These are phyloP conservation scores for Daedaleopsis sinensis DNA, from an alignment of 768 basidiomycete species.

Conservation along the genomic window DNA sequence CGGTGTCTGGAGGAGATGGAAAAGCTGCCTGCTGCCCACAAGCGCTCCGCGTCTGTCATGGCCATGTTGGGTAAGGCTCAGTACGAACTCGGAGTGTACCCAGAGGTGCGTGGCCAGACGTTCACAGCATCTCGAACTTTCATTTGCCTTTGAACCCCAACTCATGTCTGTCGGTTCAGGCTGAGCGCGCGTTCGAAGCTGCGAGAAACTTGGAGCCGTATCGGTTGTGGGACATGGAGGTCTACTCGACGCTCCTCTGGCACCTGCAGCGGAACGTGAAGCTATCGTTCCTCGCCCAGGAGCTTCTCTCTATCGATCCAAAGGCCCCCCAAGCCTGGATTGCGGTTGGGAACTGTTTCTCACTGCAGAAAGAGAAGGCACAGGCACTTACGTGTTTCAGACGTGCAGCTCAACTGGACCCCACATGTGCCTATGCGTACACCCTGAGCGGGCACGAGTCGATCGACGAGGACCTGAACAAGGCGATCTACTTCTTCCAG, in stretches of 20 bases:
- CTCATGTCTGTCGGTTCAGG: conserved; percentile 49
- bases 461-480: conserved; percentile 92
- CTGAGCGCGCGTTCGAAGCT: conserved; percentile 85
- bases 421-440: conserved; percentile 92
- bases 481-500: conserved; percentile 90
- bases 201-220: conserved; percentile 88
- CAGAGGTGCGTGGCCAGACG: conserved; percentile 60
- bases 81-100: conserved; percentile 89
- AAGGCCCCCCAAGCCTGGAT: conserved; percentile 92
- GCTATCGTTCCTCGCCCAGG: conserved; percentile 92
- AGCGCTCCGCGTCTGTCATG: conserved; percentile 76
- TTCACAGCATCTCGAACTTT: neutral
- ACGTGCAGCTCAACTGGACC: conserved; percentile 87
- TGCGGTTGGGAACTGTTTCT: conserved; percentile 94
- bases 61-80: conserved; percentile 85
- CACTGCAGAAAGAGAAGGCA: conserved; percentile 89
- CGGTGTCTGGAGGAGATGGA: conserved; percentile 78
- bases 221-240: conserved; percentile 90
- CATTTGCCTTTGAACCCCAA: conserved; percentile 5
- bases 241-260: conserved; percentile 96
- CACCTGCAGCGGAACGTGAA: conserved; percentile 84
- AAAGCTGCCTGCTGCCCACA: conserved; percentile 71
- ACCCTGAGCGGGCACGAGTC: conserved; percentile 97
- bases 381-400: conserved; percentile 95
- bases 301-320: conserved; percentile 84